Evolutionary conservation across 441 rosid species (phyloP).

Genomic region (Eutrema salsugineum): DNA sequence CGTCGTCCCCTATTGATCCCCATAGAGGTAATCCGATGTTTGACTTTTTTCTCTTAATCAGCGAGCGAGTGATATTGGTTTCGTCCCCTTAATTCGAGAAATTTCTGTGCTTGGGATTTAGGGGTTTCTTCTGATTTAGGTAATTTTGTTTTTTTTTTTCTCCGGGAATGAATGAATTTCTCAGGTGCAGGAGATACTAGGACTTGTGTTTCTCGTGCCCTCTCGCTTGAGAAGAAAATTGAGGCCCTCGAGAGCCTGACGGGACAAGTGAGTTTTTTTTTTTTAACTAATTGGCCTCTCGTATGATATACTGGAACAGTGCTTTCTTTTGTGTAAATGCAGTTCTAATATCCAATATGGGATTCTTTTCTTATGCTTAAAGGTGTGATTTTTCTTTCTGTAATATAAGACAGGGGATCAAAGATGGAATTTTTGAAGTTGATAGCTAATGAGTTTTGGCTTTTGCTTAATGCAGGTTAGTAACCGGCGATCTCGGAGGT

Average conservation of each 20-base stretch:
- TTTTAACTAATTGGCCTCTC: not conserved
- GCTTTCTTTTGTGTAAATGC: not conserved
- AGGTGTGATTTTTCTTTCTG: not conserved
- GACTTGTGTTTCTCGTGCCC: conserved; percentile 47
- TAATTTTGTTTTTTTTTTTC: not conserved
- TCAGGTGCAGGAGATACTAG: conserved; percentile 44
- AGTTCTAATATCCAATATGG: not conserved
- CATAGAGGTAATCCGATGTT: conserved; percentile 33
- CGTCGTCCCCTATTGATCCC: conserved; percentile 44
- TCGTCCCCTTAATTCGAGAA: not conserved
- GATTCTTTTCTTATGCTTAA: not conserved
- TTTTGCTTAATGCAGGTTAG: conserved; percentile 51
- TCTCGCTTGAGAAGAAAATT: conserved; percentile 83
- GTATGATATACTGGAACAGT: no score
- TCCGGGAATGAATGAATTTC: not conserved
- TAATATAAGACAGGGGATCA: not conserved
- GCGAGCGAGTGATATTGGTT: not conserved
- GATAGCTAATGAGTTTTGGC: not conserved
- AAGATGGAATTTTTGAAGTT: not conserved
- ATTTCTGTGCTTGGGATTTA: not conserved
- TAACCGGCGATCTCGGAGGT: conserved; percentile 77
- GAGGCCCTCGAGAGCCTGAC: conserved; percentile 83
- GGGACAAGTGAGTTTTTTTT: conserved; percentile 53
- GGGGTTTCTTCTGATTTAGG: conserved; percentile 1
- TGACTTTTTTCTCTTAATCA: not conserved